Percentiles rank a stretch among this genome's conserved stretches.
These are phyloP conservation scores for Chaetomium globosum DNA, from an alignment of 2,329 filamentous ascomycete species.

Conservation along the genomic window DNA sequence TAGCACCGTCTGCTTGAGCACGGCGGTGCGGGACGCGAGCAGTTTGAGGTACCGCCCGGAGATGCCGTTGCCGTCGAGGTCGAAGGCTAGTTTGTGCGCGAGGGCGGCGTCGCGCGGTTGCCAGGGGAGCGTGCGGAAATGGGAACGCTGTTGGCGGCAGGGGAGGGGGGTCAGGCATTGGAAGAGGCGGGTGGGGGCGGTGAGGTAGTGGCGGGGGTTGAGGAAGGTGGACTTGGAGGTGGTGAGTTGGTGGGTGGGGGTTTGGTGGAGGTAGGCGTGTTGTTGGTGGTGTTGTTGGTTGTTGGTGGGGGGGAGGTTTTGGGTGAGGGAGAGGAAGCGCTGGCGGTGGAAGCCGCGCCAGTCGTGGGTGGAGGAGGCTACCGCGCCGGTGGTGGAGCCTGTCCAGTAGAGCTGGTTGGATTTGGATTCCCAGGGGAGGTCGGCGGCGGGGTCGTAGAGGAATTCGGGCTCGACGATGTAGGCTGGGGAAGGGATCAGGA, in stretches of 20 bases:
- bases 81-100: slow-evolving; percentile 49
- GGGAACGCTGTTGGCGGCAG: slow-evolving; percentile 26
- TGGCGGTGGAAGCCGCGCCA: slow-evolving; percentile 55
- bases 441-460: slow-evolving; percentile 46
- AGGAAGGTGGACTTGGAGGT: slow-evolving; percentile 41
- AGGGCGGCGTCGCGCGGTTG: slow-evolving; percentile 42
- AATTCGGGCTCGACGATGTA: slow-evolving; percentile 50
- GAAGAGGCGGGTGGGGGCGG: slow-evolving; percentile 19
- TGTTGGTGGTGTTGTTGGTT: slow-evolving; percentile 35
- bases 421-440: slow-evolving; percentile 55
- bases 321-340: slow-evolving; percentile 46
- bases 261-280: slow-evolving; percentile 43
- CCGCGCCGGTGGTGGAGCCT: slow-evolving; percentile 58
- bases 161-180: neutral
- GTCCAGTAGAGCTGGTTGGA: slow-evolving; percentile 58
- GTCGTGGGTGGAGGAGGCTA: slow-evolving; percentile 31
- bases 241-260: slow-evolving; percentile 18
- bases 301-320: slow-evolving; percentile 42
- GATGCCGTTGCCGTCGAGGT: slow-evolving; percentile 60
- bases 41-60: slow-evolving; percentile 57
- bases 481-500: slow-evolving; percentile 55
- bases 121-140: slow-evolving; percentile 31
- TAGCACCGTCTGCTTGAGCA: slow-evolving; percentile 57
- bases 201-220: slow-evolving; percentile 43
- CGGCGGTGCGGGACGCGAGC: slow-evolving; percentile 50